Conservation (phyloP, 257 asterid genomes). For the Solanum medicagineum region DNA sequence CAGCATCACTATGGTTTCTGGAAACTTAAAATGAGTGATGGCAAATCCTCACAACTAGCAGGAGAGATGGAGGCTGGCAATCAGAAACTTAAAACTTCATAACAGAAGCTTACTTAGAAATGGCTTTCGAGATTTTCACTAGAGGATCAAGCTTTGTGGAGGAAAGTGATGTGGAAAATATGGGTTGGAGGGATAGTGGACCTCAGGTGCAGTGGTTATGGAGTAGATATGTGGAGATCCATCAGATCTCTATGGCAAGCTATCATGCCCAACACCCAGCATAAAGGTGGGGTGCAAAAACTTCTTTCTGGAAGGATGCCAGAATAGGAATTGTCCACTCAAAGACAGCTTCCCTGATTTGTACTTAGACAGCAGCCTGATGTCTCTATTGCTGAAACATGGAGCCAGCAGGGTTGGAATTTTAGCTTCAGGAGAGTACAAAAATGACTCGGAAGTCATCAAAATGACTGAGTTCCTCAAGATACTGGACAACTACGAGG, state of each 20-base stretch:
- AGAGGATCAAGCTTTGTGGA: background rate
- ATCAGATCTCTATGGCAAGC: background rate
- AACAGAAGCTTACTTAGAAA: background rate
- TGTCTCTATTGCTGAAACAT: background rate
- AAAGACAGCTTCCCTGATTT: background rate
- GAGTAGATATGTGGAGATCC: background rate
- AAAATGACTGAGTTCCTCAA: background rate
- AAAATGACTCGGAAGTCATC: background rate
- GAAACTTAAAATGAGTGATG: background rate
- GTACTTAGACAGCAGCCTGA: background rate
- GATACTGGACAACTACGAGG: background rate
- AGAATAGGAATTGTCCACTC: background rate
- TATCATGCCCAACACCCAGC: background rate
- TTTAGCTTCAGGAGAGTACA: background rate
- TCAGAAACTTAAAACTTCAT: background rate
- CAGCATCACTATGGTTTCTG: background rate
- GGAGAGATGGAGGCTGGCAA: background rate
- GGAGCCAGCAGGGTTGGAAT: background rate
- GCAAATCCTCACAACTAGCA: background rate
- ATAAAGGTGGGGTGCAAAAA: background rate
- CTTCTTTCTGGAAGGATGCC: background rate
- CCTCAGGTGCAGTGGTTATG: background rate
- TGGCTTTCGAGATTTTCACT: background rate
- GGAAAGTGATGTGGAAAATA: background rate
- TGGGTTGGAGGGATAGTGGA: background rate